These are phyloP conservation scores for Abrus pulchellus DNA, from an alignment of 306 rosid genomes.

Conservation along the genomic window DNA sequence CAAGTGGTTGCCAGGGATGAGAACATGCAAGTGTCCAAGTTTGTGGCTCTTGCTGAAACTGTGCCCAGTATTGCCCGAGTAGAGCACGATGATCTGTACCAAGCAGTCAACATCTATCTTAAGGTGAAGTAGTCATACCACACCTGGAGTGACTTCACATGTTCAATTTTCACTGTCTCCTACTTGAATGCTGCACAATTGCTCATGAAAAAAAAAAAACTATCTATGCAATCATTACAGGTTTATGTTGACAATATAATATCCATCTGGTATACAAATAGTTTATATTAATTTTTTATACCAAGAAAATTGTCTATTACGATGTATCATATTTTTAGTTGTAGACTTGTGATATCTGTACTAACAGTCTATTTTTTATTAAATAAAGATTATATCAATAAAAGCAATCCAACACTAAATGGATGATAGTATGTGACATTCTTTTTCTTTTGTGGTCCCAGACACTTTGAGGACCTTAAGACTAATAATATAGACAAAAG, in stretches of 20 bases:
- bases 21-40: conserved; percentile 76
- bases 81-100: conserved; percentile 79
- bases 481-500: too few species aligned
- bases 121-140: conserved; percentile 64
- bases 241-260: too few species aligned
- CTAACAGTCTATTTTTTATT: too few species aligned
- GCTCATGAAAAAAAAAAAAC: not conserved
- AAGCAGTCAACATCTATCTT: conserved; percentile 87
- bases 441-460: too few species aligned
- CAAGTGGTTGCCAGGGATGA: conserved; percentile 85
- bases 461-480: too few species aligned
- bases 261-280: too few species aligned
- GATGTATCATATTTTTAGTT: too few species aligned
- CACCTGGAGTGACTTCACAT: not conserved
- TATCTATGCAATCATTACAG: too few species aligned
- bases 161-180: conserved; percentile 3
- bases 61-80: conserved; percentile 81
- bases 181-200: conserved; percentile 15
- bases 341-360: not conserved
- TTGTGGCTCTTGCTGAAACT: conserved; percentile 78
- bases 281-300: too few species aligned
- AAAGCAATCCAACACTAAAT: too few species aligned
- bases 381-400: not conserved
- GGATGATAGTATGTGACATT: too few species aligned
- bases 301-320: too few species aligned